Evolutionary conservation across 2,329 filamentous ascomycete species (phyloP), one percentile per base, ranked within the genome.

Genomic region (Hysterium pulicare): DNA sequence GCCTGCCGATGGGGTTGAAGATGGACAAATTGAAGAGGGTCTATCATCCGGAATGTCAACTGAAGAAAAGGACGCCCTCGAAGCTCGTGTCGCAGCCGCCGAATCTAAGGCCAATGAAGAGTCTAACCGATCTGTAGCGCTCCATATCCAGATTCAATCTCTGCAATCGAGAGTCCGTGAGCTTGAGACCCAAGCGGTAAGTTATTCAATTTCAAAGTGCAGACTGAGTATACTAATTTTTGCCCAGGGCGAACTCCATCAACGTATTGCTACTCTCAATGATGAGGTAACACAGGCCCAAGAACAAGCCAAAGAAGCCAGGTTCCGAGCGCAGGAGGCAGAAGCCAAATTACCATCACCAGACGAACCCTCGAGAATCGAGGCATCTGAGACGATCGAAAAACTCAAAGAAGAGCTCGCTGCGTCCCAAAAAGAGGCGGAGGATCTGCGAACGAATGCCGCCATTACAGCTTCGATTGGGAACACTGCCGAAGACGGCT

Each of bases 131-230:
- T 57, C 66, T 13, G 58, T 65, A 11, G 49, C 49, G 36, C 51
- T 73, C 21, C 55, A 63, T 42, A 52, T 55, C 4, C 56, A 73
- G 42, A 55, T 68, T 15, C 71, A 79, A 20, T 69, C 69, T 16
- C 75, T 82, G 2, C 79, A 86, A 59, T 72, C 79, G 21, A 80
- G 76, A 58, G 79, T 84, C 7, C 72, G 76, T 3, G 82, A 85
- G 51, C 77, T 79, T 35, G 83, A 89, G 57, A 70, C 73, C 11
- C 84, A 83, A 63, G 77, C 73, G 21, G 65, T 64, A 61, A 58
- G 66, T 58, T 38, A 33, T 5, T n/a, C n/a, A n/a, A 24, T 41
- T 20, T 2, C 3, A 31, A 33, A 21, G 19, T 23, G 37, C 19
- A 34, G 16, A 11, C 31, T 42, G 6, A 5, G 8, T n/a, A 7